These are phyloP conservation scores for Neonectria punicea DNA, from an alignment of 2,329 filamentous ascomycete species.

Conservation along the genomic window DNA sequence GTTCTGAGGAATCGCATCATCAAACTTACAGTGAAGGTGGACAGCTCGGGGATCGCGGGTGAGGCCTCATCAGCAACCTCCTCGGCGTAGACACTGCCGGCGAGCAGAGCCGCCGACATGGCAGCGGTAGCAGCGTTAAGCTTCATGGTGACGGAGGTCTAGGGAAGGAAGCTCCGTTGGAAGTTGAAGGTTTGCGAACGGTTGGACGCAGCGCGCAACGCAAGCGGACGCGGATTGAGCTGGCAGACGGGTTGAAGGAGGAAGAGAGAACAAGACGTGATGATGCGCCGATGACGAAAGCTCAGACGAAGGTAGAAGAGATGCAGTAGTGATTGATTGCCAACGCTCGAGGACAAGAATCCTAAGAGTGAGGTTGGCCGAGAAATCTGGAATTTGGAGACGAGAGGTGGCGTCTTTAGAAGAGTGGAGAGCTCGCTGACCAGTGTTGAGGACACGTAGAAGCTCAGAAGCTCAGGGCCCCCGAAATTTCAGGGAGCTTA, in stretches of 20 bases:
- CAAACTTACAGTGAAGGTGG: slow-evolving; percentile 85
- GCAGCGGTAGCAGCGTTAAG: slow-evolving; percentile 82
- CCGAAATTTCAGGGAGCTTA: slow-evolving; percentile 43
- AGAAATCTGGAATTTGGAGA: slow-evolving; percentile 29
- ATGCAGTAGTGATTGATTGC: slow-evolving; percentile 31
- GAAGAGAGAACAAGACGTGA: slow-evolving; percentile 7
- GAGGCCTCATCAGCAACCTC: slow-evolving; percentile 68
- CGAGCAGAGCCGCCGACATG: slow-evolving; percentile 77
- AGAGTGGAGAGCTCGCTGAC: slow-evolving; percentile 39
- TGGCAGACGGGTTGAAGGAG: background rate
- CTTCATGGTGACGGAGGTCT: slow-evolving; percentile 79
- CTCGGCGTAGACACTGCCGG: slow-evolving; percentile 72
- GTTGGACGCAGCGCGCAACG: slow-evolving; percentile 39
- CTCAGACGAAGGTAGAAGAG: slow-evolving; percentile 11
- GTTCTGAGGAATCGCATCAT: background rate
- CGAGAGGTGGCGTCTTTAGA: slow-evolving; percentile 42
- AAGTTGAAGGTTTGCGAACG: slow-evolving; percentile 15
- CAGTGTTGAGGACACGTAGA: slow-evolving; percentile 51
- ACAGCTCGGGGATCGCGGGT: slow-evolving; percentile 71
- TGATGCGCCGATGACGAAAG: slow-evolving; percentile 16
- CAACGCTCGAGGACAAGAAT: slow-evolving; percentile 43
- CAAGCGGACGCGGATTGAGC: slow-evolving; percentile 18
- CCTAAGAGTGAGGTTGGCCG: slow-evolving; percentile 45
- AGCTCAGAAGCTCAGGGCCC: slow-evolving; percentile 33
- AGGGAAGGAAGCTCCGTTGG: slow-evolving; percentile 29